Evolutionary conservation across 345 rosid genomes (phyloP), one percentile per base, ranked within the genome.

Genomic region (Salix arbutifolia): DNA sequence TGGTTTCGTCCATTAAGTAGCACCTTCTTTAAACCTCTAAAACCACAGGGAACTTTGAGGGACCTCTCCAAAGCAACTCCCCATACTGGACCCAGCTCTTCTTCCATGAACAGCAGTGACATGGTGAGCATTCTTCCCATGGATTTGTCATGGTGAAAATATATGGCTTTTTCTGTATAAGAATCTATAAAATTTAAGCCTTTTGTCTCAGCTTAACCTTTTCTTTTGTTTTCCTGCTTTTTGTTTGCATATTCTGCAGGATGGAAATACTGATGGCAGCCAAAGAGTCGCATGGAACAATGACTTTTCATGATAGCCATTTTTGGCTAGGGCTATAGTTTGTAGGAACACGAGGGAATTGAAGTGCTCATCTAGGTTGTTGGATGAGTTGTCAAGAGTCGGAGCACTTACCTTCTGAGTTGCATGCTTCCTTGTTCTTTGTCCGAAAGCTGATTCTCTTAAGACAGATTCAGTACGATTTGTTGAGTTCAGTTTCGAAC

Each of bases 21-120:
- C 33, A 46, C n/a, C 35, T 46, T 66, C 56, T 65, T 21, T 67
- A 40, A 79, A 73, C 74, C 53, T 83, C 21, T 68, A 76, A 40
- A 71, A 73, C 35, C 23, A 62, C 37, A 89, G 92, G 92, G 92
- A 80, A 87, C 92, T 72, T 82, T 89, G 26, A 80, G 88, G 81
- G 90, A 85, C 84, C 88, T 89, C 72, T 84, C 92, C 50, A 89
- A 85, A 81, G 84, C 88, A 64, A 72, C 87, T 76, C 79, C 89
- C 72, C 89, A 78, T 68, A 71, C 81, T 75, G 82, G 84, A 71
- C 86, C 67, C 18, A 82, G 50, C 72, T 77, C 82, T 72, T 76
- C 83, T 66, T 67, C 80, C 30, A 38, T 84, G 40, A 83, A 78
- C 44, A 78, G 84, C 81, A 87, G 80, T 74, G 83, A 78, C 26